Evolutionary conservation across 2,329 filamentous ascomycete species (phyloP).

Genomic region (Fusarium sp.): DNA sequence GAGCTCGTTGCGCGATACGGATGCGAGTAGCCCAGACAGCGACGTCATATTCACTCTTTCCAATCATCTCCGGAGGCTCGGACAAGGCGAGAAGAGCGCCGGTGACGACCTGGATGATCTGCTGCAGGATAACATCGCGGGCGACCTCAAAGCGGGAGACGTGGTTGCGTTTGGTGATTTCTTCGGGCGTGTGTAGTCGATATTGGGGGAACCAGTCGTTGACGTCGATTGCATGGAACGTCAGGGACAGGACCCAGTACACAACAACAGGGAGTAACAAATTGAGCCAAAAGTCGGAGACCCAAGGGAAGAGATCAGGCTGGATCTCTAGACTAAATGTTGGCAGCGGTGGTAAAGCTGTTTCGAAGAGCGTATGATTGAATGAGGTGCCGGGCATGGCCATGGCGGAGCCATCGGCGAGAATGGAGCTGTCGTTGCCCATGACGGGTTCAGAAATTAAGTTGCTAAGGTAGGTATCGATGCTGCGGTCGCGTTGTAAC

Average conservation of each 20-base stretch:
- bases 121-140: slow-evolving; percentile 90
- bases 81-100: slow-evolving; percentile 72
- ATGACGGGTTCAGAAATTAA: slow-evolving; percentile 42
- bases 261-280: slow-evolving; percentile 79
- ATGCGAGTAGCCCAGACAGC: slow-evolving; percentile 89
- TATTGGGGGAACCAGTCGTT: slow-evolving; percentile 90
- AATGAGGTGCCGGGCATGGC: slow-evolving; percentile 39
- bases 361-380: slow-evolving; percentile 65
- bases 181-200: slow-evolving; percentile 91
- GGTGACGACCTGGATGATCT: slow-evolving; percentile 83
- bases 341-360: slow-evolving; percentile 79
- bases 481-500: slow-evolving; percentile 17
- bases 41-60: slow-evolving; percentile 84
- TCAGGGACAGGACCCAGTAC: slow-evolving; percentile 86
- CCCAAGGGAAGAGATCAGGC: slow-evolving; percentile 75
- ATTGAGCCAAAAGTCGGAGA: slow-evolving; percentile 83
- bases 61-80: slow-evolving; percentile 77
- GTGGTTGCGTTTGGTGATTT: slow-evolving; percentile 87
- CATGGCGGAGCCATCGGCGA: slow-evolving; percentile 50
- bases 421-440: slow-evolving; percentile 49
- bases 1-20: slow-evolving; percentile 77
- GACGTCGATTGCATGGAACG: slow-evolving; percentile 88
- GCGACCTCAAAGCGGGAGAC: slow-evolving; percentile 85
- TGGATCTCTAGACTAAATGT: slow-evolving; percentile 77
- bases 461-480: slow-evolving; percentile 1